Evolutionary conservation across 2,329 filamentous ascomycete genomes (phyloP).

Genomic region (Leptographium procerum): DNA sequence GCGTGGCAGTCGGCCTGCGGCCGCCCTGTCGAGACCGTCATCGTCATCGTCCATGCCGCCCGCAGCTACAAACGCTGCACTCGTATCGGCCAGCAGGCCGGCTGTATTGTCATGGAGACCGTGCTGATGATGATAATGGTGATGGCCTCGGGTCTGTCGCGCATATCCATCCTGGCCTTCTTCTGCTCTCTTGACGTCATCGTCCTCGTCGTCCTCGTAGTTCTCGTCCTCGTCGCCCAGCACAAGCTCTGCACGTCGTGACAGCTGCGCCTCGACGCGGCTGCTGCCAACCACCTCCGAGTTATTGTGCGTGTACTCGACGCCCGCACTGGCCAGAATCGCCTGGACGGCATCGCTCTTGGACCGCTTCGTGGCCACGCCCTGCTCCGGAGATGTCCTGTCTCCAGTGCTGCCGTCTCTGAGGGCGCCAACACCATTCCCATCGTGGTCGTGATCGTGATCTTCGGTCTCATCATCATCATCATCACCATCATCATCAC

Average conservation of each 20-base stretch:
- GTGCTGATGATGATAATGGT: background rate
- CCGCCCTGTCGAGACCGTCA: background rate
- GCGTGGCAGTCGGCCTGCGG: conserved; percentile 18
- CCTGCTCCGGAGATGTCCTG: too few species aligned
- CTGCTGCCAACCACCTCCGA: conserved; percentile 87
- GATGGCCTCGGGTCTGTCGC: background rate
- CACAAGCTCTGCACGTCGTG: conserved; percentile 53
- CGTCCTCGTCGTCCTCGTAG: conserved; percentile 16
- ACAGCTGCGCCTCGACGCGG: conserved; percentile 80
- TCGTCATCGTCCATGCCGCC: conserved; percentile 1
- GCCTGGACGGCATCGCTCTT: conserved; percentile 72
- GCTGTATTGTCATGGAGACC: background rate
- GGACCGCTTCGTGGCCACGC: background rate
- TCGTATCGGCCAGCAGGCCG: conserved; percentile 42
- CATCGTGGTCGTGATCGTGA: too few species aligned
- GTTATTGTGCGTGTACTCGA: conserved; percentile 94
- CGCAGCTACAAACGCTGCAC: conserved; percentile 15
- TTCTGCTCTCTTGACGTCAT: background rate
- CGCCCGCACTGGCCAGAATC: conserved; percentile 76
- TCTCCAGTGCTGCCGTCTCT: too few species aligned
- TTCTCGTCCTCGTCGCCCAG: conserved; percentile 34
- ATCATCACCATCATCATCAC: background rate
- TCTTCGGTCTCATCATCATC: background rate
- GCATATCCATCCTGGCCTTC: background rate
- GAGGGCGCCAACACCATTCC: too few species aligned